These are phyloP conservation scores for Plasmodium knowlesi DNA, from an alignment of 169 alveolate genomes.

Conservation along the genomic window DNA sequence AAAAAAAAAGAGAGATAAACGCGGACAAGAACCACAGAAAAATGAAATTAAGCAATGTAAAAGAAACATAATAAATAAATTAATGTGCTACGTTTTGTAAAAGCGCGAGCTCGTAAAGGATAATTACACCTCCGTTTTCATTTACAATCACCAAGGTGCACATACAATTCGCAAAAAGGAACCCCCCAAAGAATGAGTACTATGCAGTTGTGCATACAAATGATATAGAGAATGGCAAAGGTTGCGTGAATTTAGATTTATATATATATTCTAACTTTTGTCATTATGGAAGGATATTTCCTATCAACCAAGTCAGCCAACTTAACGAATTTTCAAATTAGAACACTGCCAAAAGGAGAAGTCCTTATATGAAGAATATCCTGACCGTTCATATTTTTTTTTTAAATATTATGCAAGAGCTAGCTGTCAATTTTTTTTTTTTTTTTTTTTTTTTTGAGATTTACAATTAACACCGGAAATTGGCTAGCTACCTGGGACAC, in stretches of 20 bases:
- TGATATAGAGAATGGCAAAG: not conserved
- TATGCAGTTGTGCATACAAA: not conserved
- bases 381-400: not conserved
- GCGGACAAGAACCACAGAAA: not conserved
- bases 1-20: not conserved
- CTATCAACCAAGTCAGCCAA: not conserved
- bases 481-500: slow-evolving; percentile 2
- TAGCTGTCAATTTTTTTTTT: not conserved
- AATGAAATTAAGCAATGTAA: not conserved
- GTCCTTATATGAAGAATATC: not conserved
- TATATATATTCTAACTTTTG: not conserved
- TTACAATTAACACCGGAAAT: not conserved
- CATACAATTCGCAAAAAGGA: not conserved
- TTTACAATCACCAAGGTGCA: not conserved
- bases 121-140: not conserved
- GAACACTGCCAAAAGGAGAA: not conserved
- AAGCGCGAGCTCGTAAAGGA: not conserved
- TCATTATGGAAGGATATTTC: not conserved
- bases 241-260: not conserved
- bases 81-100: not conserved
- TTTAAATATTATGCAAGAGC: not conserved
- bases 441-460: not conserved
- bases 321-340: not conserved
- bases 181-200: not conserved
- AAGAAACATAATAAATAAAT: not conserved